Percentiles rank a stretch among this genome's conserved stretches.
Evolutionary conservation across 2,329 filamentous ascomycete species (phyloP).

Genomic region (Aureobasidium mangrovei): DNA sequence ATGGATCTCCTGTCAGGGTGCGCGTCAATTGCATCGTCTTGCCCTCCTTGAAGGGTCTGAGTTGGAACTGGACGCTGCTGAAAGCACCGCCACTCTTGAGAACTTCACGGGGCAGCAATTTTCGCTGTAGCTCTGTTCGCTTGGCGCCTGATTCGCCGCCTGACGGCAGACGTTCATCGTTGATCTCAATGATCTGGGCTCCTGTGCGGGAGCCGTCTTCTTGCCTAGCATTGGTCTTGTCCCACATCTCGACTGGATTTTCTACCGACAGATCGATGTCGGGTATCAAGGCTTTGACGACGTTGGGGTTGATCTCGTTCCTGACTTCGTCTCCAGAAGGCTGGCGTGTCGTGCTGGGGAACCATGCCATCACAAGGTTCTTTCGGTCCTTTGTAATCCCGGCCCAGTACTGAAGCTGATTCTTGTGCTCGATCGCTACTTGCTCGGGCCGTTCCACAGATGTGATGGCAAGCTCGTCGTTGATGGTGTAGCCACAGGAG

Average conservation of each 20-base stretch:
- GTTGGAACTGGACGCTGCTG: neutral
- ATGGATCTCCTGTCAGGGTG: conserved; percentile 59
- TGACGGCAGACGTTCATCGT: conserved; percentile 15
- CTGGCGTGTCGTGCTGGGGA: conserved; percentile 34
- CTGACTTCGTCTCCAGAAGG: conserved; percentile 11
- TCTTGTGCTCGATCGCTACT: neutral
- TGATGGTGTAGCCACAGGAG: conserved; percentile 67
- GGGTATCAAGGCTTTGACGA: conserved; percentile 56
- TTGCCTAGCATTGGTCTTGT: neutral
- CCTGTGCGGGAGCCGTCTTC: neutral
- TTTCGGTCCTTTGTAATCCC: conserved; percentile 59
- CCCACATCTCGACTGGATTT: conserved; percentile 27
- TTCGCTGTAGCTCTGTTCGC: neutral
- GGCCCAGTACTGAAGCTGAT: conserved; percentile 42
- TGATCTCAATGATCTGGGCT: conserved; percentile 16
- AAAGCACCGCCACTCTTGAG: neutral
- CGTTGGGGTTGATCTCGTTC: conserved; percentile 47
- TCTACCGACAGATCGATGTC: conserved; percentile 65
- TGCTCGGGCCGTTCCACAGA: neutral
- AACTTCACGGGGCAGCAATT: neutral
- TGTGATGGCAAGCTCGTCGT: conserved; percentile 61
- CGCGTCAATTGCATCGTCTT: conserved; percentile 53
- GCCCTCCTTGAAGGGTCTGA: neutral
- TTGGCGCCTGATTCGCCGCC: neutral
- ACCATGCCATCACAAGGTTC: conserved; percentile 63